Conservation (phyloP, 192 early-diverging fungal species). For the Coemansia sp. region DNA sequence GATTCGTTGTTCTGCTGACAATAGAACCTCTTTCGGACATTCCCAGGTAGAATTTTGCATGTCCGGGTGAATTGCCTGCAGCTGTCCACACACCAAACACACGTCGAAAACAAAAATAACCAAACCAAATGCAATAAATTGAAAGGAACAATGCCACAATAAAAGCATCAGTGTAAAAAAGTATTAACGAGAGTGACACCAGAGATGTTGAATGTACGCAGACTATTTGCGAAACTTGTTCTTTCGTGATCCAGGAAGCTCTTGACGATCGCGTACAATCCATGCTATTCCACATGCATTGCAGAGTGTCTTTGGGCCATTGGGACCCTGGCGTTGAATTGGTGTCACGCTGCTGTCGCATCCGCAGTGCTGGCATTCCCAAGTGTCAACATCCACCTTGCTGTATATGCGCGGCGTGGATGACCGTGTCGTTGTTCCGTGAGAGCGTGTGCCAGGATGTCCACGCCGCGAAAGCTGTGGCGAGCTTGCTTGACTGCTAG, state of each 20-base stretch:
- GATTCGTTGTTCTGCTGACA: not conserved
- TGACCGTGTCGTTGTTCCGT: constrained; percentile 36
- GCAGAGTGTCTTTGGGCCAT: constrained; percentile 63
- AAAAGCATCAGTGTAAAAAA: constrained; percentile 5
- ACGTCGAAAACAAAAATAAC: not conserved
- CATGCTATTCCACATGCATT: constrained; percentile 65
- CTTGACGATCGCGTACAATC: constrained; percentile 53
- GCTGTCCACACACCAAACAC: not conserved
- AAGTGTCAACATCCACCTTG: constrained; percentile 41
- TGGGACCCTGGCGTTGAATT: constrained; percentile 59
- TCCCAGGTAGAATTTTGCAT: not conserved
- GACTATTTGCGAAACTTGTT: constrained; percentile 46
- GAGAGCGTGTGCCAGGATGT: constrained; percentile 21
- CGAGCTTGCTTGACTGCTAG: constrained; percentile 44
- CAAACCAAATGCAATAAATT: not conserved
- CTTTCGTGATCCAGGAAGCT: constrained; percentile 49
- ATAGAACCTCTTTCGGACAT: not conserved
- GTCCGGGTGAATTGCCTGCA: not conserved
- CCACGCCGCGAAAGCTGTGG: constrained; percentile 31
- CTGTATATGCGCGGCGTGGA: constrained; percentile 40
- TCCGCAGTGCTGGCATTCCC: constrained; percentile 55
- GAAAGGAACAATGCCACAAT: constrained; percentile 1
- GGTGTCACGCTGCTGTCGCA: constrained; percentile 47
- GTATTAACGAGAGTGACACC: not conserved
- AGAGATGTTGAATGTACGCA: not conserved